Base-by-base conservation (phyloP, 2,329 filamentous ascomycete species). In the Emergomyces africanus region DNA sequence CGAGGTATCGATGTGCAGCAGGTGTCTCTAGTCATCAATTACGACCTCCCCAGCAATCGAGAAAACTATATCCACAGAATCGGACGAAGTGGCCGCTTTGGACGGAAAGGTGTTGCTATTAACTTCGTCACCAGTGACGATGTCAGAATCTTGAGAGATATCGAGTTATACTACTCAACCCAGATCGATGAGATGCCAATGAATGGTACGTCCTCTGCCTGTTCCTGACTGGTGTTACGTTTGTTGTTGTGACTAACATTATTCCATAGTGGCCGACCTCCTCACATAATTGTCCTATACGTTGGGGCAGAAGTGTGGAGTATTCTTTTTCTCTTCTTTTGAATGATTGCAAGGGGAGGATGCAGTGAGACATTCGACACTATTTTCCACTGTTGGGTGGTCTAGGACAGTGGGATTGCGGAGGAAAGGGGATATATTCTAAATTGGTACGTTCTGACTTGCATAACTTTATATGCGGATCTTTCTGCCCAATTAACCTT, bases 51-150 rank as follows among this genome's bases (percentile, higher is more conserved):
- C 3, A 94, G 88, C 76, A 97, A 99, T 77, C 90, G 94, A 81
- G 94, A 99, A 78, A 99, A 99, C 79, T 99, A 99, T 76, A 97
- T 99, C 75, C 94, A 99, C 79, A 87, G 94, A 67, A 99, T 99
- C 68, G 94, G 94, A 72, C 86, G 94, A 72, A 94, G 89, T 72
- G 94, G 94, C 67, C 85, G 94, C 66, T 99, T 99, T 69, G 94
- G 94, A 69, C 85, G 94, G 69, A 99, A 99, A 80, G 94, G 94
- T 82, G 94, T 99, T 65, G 94, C 94, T 42, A 99, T 99, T 81
- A 99, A 99, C 80, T 99, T 99, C 71, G 94, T 99, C 65, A 99
- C 94, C 2, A 95, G 89, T 70, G 94, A 99, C 68, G 94, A 99
- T 72, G 94, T 99, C 61, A 88, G 94, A 72, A 99, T 99, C 71